Evolutionary conservation across 2,329 filamentous ascomycete genomes (phyloP).

Genomic region (Phaeophleospora eucalypticola): DNA sequence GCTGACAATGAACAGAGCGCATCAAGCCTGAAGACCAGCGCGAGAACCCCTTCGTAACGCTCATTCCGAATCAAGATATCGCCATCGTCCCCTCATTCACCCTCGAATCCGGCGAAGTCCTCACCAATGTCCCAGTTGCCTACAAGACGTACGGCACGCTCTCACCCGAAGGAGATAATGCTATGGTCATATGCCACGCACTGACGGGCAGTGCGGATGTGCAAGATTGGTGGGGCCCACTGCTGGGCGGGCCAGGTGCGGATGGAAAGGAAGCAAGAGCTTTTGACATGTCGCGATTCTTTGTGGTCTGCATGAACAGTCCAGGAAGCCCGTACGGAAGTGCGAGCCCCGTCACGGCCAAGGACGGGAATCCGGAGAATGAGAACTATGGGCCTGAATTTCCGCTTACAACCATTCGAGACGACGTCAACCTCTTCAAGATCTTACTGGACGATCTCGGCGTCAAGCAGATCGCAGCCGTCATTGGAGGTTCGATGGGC

Average conservation of each 20-base stretch:
- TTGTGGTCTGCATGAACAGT: slow-evolving; percentile 81
- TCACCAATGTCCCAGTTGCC: slow-evolving; percentile 68
- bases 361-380: slow-evolving; percentile 69
- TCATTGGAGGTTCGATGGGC: slow-evolving; percentile 79
- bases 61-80: slow-evolving; percentile 86
- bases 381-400: slow-evolving; percentile 92
- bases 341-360: slow-evolving; percentile 83
- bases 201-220: slow-evolving; percentile 83
- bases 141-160: slow-evolving; percentile 61
- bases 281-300: slow-evolving; percentile 79
- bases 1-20: slow-evolving; percentile 24
- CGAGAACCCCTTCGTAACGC: slow-evolving; percentile 82
- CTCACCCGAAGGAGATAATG: slow-evolving; percentile 56
- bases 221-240: slow-evolving; percentile 81
- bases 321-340: slow-evolving; percentile 81
- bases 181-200: slow-evolving; percentile 71
- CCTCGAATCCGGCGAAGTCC: slow-evolving; percentile 82
- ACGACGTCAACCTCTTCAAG: slow-evolving; percentile 87
- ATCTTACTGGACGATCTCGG: slow-evolving; percentile 75
- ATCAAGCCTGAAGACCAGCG: slow-evolving; percentile 53
- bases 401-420: slow-evolving; percentile 87
- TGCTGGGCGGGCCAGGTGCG: slow-evolving; percentile 71
- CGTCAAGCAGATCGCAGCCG: slow-evolving; percentile 71
- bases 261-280: slow-evolving; percentile 42
- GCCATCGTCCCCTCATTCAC: slow-evolving; percentile 84